These are phyloP conservation scores for Suillus clintonianus DNA, from an alignment of 768 basidiomycete genomes.

Conservation along the genomic window DNA sequence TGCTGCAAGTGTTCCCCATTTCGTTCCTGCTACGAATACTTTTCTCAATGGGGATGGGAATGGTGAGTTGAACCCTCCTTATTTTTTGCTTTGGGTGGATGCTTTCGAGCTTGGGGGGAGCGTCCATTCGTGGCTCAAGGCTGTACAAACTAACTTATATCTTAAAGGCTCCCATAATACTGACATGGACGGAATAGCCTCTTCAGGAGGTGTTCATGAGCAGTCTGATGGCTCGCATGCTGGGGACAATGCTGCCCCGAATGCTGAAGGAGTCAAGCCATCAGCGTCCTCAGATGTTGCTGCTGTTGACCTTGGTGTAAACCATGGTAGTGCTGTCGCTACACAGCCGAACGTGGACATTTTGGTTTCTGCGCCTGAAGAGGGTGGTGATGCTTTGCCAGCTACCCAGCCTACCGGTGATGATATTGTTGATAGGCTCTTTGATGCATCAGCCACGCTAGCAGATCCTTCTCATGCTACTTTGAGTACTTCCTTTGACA, in stretches of 20 bases:
- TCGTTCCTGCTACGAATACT: constrained; percentile 33
- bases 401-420: constrained; percentile 20
- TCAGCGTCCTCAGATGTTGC: constrained; percentile 22
- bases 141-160: constrained; percentile 60
- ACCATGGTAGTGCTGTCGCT: constrained; percentile 19
- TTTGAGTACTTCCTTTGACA: constrained; percentile 37
- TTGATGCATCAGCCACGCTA: constrained; percentile 23
- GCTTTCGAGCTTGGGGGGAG: constrained; percentile 43
- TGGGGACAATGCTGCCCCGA: constrained; percentile 19
- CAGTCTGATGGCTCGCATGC: constrained; percentile 17
- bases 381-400: constrained; percentile 18
- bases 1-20: constrained; percentile 41
- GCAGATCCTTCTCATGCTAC: constrained; percentile 35
- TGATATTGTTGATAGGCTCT: constrained; percentile 21
- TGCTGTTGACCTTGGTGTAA: constrained; percentile 14
- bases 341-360: constrained; percentile 22
- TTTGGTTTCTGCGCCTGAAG: constrained; percentile 22
- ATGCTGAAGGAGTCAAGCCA: constrained; percentile 26
- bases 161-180: constrained; percentile 40
- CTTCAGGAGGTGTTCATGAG: constrained; percentile 29
- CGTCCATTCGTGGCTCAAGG: constrained; percentile 40
- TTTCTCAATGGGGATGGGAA: constrained; percentile 38
- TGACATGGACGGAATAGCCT: constrained; percentile 38
- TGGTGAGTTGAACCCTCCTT: constrained; percentile 53
- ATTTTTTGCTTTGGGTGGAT: constrained; percentile 45